Percentiles rank a stretch among this genome's conserved stretches.
Evolutionary conservation across 225 moss, liverwort and hornwort genomes (phyloP).

Genomic region (Ulota crispa): DNA sequence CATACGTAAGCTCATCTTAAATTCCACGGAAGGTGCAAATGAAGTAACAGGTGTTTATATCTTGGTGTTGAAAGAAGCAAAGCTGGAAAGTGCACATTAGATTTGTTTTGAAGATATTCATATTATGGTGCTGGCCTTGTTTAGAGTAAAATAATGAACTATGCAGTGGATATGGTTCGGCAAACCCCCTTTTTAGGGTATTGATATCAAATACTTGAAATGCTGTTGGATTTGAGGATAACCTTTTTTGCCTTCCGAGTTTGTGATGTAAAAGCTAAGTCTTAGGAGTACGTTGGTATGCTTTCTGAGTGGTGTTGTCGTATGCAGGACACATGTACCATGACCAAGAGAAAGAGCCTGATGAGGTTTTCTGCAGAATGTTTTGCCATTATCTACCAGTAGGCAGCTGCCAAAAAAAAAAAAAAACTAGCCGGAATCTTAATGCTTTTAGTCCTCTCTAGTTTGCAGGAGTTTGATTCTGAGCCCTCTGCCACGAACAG

Average conservation of each 20-base stretch:
- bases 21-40: not conserved
- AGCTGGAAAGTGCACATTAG: not conserved
- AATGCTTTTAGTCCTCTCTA: constrained; percentile 21
- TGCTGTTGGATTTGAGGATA: not conserved
- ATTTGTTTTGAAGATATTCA: not conserved
- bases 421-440: not conserved
- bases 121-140: not conserved
- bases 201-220: not conserved
- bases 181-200: not conserved
- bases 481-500: constrained; percentile 8
- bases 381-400: constrained; percentile 11
- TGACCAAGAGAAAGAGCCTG: constrained; percentile 18
- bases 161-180: not conserved
- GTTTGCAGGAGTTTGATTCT: constrained; percentile 17
- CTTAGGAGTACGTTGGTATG: not conserved
- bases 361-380: constrained; percentile 27
- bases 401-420: not conserved
- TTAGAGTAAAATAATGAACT: not conserved
- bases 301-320: constrained; percentile 19
- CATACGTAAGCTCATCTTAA: too few relatives aligned
- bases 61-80: not conserved
- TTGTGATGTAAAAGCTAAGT: not conserved
- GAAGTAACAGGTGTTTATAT: not conserved
- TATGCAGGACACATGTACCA: constrained; percentile 35
- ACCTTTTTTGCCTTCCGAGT: not conserved